These are phyloP conservation scores for Russula abietina DNA, from an alignment of 768 basidiomycete genomes.

Conservation along the genomic window DNA sequence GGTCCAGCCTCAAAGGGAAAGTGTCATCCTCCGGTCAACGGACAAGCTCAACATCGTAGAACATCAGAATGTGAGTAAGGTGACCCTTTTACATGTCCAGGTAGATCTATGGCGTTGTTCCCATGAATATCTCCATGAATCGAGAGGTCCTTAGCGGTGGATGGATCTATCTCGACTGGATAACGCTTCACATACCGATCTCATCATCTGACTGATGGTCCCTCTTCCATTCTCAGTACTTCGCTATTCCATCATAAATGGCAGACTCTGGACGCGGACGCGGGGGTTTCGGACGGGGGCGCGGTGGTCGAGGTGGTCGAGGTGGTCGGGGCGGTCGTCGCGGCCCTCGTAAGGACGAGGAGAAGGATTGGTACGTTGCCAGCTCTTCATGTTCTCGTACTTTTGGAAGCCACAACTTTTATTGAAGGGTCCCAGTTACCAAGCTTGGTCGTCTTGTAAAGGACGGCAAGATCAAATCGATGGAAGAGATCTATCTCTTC, in stretches of 20 bases:
- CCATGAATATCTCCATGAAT: neutral
- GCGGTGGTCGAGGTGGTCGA: slow-evolving; percentile 56
- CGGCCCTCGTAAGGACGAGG: slow-evolving; percentile 98
- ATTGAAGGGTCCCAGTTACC: slow-evolving; percentile 86
- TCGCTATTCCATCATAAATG: slow-evolving; percentile 42
- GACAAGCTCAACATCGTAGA: slow-evolving; percentile 6
- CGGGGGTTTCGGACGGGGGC: slow-evolving; percentile 85
- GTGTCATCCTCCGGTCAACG: neutral
- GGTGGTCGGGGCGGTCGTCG: slow-evolving; percentile 80
- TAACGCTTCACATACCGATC: slow-evolving; percentile 8
- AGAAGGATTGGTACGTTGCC: slow-evolving; percentile 89
- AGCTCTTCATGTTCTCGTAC: neutral
- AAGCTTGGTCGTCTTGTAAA: slow-evolving; percentile 99
- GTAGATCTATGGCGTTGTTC: neutral
- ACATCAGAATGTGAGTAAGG: slow-evolving; percentile 17
- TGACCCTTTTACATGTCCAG: neutral
- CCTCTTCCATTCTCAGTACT: slow-evolving; percentile 27
- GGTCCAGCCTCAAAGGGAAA: neutral
- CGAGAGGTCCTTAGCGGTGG: slow-evolving; percentile 8
- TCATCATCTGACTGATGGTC: neutral
- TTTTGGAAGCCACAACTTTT: slow-evolving; percentile 15
- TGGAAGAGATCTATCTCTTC: slow-evolving; percentile 99
- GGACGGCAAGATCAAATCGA: slow-evolving; percentile 99
- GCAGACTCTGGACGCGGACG: slow-evolving; percentile 88
- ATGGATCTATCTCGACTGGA: slow-evolving; percentile 9